Evolutionary conservation across 163 green algal species (phyloP), one percentile per base, ranked within the genome.

Genomic region (Chloromonas sp.): DNA sequence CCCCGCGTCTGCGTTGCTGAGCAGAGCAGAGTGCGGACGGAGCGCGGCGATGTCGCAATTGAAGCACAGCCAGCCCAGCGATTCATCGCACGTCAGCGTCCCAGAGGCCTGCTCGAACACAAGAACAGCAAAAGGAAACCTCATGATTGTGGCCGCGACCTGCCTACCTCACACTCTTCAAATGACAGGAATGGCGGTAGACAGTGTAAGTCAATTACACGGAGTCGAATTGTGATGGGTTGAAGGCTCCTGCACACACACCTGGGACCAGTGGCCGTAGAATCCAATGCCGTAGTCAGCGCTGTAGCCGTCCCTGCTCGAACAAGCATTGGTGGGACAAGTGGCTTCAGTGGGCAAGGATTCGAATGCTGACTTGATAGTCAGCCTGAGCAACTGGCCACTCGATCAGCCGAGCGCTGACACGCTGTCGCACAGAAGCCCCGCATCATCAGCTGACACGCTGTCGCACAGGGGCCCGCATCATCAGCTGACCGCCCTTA

Each of bases 241-340:
- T 74, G 66, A 74, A 74, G 66, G 66, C 5, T 74, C 5, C 5
- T 11, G 66, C 36, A 36, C 36, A 11, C 66, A 11, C 66, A 85
- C 82, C 82, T 85, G 82, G 62, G 82, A 71, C 14, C 70, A 80
- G 58, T 85, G 57, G 13, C 82, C 82, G 61, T 79, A 85, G 70
- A 85, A 85, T 8, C 82, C 82, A 2, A 81, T 5, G 14, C 82
- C 82, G n/a, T 62, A 85, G 82, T 85, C 82, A 11, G 82, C 82
- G 14, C 8, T 66, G 62, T 85, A 85, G 5, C 82, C 82, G 81
- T 85, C 82, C 36, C 36, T 36, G 36, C 36, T 36, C 36, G 36
- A 36, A 36, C 36, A 36, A 36, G 36, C 36, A 36, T 36, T 36
- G 36, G 36, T 36, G 36, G 36, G 36, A 36, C 36, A 36, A 36